Base-by-base conservation (phyloP, 306 rosid species). In the Clitoria ternatea region DNA sequence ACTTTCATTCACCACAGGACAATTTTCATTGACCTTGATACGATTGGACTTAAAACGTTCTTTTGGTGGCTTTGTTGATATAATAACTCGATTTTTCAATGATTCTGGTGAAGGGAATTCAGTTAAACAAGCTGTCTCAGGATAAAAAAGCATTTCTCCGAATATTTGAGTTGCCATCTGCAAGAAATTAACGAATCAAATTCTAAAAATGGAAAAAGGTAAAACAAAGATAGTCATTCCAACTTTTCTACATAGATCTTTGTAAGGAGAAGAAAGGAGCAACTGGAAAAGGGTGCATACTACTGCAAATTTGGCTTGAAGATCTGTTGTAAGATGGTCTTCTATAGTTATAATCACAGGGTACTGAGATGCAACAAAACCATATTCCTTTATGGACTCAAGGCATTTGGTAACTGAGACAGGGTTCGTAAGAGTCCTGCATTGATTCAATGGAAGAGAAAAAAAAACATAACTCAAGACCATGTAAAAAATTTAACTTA, bases 321-420 rank as follows among this genome's bases (percentile, higher is more conserved):
- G 99, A 22, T 79, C 85, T 57, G 68, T 65, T 1, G 95, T 87
- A 30, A 94, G 97, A 72, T 94, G 99, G 61, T 94, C 99, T 83
- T 94, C 99, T n/a, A 94, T 78, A 13, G 99, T 94, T 37, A 94
- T 85, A 50, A 94, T 84, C 64, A 94, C 95, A 0, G 99, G 98
- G 69, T 90, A 94, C 20, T 84, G 77, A 78, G 98, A 90, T 74
- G 80, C 82, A 70, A 69, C 85, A 83, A 94, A 94, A 62, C 84
- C 96, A 79, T 87, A 73, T 37, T 94, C 67, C 76, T 81, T 89
- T 50, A 94, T 89, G 68, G 89, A 91, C 76, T 76, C 78, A 77
- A 94, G 69, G 79, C 98, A 94, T 79, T 84, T 85, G 60, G 55
- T 20, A 50, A 82, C 89, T 22, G 96, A 78, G 59, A 90, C 97